Percentiles rank a stretch among this genome's conserved stretches.
phyloP scores from a whole-genome alignment of 805 yeast species.

The Saccharomyces kudriavzevii region DNA sequence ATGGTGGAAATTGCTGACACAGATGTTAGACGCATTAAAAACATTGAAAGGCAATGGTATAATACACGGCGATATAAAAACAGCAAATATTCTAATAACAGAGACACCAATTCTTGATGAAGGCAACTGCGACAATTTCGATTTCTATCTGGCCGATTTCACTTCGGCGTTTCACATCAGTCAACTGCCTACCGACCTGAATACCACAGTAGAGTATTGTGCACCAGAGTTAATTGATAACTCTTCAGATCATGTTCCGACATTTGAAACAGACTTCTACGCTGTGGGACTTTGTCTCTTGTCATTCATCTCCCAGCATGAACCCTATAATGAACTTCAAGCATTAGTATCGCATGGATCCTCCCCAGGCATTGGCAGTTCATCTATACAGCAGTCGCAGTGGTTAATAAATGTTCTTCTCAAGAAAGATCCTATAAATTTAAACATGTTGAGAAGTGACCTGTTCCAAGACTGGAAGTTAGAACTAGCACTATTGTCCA shows the following conservation, averaged over 20 bases:
- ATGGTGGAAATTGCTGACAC: conserved; percentile 10
- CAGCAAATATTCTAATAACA: conserved; percentile 12
- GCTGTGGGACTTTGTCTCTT: conserved; percentile 14
- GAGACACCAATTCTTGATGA: neutral
- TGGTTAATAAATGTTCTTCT: conserved; percentile 16
- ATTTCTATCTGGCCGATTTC: conserved; percentile 15
- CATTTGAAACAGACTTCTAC: conserved; percentile 12
- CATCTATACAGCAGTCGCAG: conserved; percentile 14
- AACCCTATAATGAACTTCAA: conserved; percentile 13
- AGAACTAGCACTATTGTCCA: conserved; percentile 7
- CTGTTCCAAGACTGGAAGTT: conserved; percentile 5
- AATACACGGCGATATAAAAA: conserved; percentile 18
- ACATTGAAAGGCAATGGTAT: conserved; percentile 6
- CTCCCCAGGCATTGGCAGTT: neutral
- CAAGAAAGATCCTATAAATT: conserved; percentile 13
- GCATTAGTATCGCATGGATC: conserved; percentile 5
- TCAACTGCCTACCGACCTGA: conserved; percentile 1
- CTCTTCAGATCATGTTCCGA: neutral
- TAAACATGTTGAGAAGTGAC: conserved; percentile 6
- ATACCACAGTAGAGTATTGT: conserved; percentile 17
- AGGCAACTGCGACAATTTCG: neutral
- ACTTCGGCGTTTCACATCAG: conserved; percentile 7
- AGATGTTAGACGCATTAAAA: conserved; percentile 6
- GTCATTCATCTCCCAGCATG: conserved; percentile 12
- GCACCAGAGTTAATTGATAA: conserved; percentile 12